Percentiles rank a stretch among this genome's conserved stretches.
Evolutionary conservation across 352 stramenopile genomes (phyloP).

Genomic region (Phytophthora agathidicida): DNA sequence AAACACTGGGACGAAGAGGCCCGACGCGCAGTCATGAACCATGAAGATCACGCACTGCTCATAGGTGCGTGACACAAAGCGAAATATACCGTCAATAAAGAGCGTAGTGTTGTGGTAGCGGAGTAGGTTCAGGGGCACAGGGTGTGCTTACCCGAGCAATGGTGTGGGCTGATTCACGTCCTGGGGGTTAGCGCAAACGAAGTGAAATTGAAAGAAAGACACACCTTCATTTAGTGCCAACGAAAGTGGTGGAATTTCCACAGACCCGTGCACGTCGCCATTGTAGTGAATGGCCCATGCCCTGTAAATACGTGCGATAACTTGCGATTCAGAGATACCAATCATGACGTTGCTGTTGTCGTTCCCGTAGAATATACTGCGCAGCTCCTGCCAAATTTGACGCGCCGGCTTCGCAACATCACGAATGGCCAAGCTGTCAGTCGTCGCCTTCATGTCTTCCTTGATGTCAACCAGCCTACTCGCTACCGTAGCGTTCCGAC

Average conservation of each 20-base stretch:
- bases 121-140: conserved; percentile 12
- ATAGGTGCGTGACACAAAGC: conserved; percentile 7
- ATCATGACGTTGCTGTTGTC: not conserved
- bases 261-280: not conserved
- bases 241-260: conserved; percentile 9
- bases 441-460: too few species aligned
- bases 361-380: not conserved
- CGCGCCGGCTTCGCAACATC: too few species aligned
- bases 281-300: not conserved
- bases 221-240: conserved; percentile 5
- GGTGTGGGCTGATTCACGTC: not conserved
- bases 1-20: too few species aligned
- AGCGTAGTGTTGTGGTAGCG: conserved; percentile 13
- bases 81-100: conserved; percentile 33
- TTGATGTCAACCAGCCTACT: too few species aligned
- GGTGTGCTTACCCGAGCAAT: conserved; percentile 24
- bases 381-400: too few species aligned
- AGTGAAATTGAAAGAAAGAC: conserved; percentile 11
- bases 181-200: conserved; percentile 1
- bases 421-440: too few species aligned
- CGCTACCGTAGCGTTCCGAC: too few species aligned
- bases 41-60: too few species aligned
- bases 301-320: not conserved
- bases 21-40: too few species aligned
- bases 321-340: not conserved